A percentile compares a stretch with the other conserved stretches of the same genome.
phyloP scores from a whole-genome alignment of 331 rosid genomes.

The Rhamnella rubrinervis region DNA sequence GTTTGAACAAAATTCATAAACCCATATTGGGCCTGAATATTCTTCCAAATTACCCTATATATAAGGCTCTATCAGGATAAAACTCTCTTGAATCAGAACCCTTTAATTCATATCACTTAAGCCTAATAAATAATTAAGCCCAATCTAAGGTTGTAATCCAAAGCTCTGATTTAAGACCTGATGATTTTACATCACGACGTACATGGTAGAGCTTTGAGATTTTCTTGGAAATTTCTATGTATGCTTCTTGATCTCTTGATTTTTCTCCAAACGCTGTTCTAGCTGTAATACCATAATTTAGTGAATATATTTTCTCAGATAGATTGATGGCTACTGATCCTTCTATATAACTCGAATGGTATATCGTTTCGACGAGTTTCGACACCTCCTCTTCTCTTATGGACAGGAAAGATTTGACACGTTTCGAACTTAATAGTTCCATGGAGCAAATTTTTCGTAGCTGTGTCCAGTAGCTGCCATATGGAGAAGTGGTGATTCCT shows the following conservation, averaged over 20 bases:
- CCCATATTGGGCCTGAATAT: too few relatives aligned
- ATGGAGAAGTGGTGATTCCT: slow-evolving; percentile 1
- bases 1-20: too few relatives aligned
- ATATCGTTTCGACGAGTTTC: slow-evolving; percentile 31
- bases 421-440: slow-evolving; percentile 8
- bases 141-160: too few relatives aligned
- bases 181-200: too few relatives aligned
- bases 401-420: slow-evolving; percentile 8
- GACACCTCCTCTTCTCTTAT: slow-evolving; percentile 30
- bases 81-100: too few relatives aligned
- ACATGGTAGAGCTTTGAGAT: background rate
- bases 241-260: slow-evolving; percentile 40
- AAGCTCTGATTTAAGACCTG: too few relatives aligned
- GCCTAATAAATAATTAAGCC: too few relatives aligned
- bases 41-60: too few relatives aligned
- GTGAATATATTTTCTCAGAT: slow-evolving; percentile 16
- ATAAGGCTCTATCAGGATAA: too few relatives aligned
- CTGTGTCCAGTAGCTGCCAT: slow-evolving; percentile 13
- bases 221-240: slow-evolving; percentile 21
- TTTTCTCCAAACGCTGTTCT: slow-evolving; percentile 43
- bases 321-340: slow-evolving; percentile 32
- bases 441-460: background rate
- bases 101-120: too few relatives aligned
- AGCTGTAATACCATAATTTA: slow-evolving; percentile 26
- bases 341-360: slow-evolving; percentile 6